Conservation (phyloP, 2,329 filamentous ascomycete genomes). For the Penicillium sp. region DNA sequence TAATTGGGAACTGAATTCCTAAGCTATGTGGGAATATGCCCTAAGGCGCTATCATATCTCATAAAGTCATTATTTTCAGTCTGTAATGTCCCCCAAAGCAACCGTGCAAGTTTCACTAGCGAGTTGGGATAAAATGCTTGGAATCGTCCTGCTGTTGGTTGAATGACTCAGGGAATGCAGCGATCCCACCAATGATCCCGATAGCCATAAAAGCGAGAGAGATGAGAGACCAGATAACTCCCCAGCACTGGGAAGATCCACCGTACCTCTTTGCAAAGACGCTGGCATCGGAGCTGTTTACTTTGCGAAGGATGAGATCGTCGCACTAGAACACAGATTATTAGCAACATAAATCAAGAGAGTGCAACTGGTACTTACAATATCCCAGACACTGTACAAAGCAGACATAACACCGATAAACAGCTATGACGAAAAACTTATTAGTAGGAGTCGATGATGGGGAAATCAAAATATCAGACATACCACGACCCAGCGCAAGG, state of each 20-base stretch:
- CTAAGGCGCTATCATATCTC: not conserved
- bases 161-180: slow-evolving; percentile 70
- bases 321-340: slow-evolving; percentile 56
- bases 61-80: not conserved
- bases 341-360: not conserved
- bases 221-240: slow-evolving; percentile 72
- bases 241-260: slow-evolving; percentile 78
- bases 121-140: slow-evolving; percentile 60
- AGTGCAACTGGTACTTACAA: slow-evolving; percentile 46
- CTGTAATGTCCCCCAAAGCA: not conserved
- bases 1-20: not conserved
- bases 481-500: slow-evolving; percentile 68
- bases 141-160: slow-evolving; percentile 67
- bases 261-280: slow-evolving; percentile 76
- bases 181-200: slow-evolving; percentile 72
- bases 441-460: slow-evolving; percentile 1
- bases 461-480: slow-evolving; percentile 26
- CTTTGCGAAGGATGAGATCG: slow-evolving; percentile 74
- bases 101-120: not conserved
- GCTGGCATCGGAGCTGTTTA: slow-evolving; percentile 75
- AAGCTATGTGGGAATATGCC: not conserved
- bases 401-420: slow-evolving; percentile 82
- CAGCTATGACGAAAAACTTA: slow-evolving; percentile 43
- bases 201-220: slow-evolving; percentile 68
- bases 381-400: slow-evolving; percentile 80